A percentile compares a stretch with the other conserved stretches of the same genome.
Conservation (phyloP, 805 yeast genomes). For the Wickerhamomyces rabaulensis region DNA sequence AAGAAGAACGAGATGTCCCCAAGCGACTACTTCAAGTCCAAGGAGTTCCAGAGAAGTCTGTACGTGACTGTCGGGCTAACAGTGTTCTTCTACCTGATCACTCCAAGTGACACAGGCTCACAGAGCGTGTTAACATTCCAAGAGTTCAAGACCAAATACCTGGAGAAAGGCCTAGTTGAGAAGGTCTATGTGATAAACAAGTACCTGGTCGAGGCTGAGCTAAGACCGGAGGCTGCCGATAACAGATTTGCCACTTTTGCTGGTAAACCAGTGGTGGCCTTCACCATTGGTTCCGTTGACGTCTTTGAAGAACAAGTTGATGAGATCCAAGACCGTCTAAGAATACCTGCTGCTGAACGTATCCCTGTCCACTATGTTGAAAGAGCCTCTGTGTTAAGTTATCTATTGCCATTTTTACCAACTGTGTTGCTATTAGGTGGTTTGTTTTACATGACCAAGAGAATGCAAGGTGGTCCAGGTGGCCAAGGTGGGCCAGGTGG, state of each 20-base stretch:
- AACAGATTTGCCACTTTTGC: neutral
- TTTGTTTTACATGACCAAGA: constrained; percentile 72
- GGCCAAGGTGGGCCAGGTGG: constrained; percentile 40
- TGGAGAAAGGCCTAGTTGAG: constrained; percentile 75
- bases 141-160: constrained; percentile 75
- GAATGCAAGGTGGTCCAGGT: constrained; percentile 34
- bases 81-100: constrained; percentile 30
- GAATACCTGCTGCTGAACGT: constrained; percentile 55
- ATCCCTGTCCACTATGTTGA: constrained; percentile 78
- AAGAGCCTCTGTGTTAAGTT: constrained; percentile 61
- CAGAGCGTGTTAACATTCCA: constrained; percentile 52
- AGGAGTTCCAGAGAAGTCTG: constrained; percentile 35
- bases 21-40: constrained; percentile 35
- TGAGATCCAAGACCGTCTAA: constrained; percentile 66
- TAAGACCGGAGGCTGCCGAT: constrained; percentile 6
- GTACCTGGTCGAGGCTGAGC: constrained; percentile 52
- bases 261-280: constrained; percentile 23
- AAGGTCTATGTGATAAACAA: constrained; percentile 70
- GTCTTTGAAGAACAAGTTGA: constrained; percentile 77
- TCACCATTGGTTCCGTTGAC: constrained; percentile 86
- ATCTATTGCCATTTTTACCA: constrained; percentile 76
- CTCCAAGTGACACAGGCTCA: constrained; percentile 22
- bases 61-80: constrained; percentile 34
- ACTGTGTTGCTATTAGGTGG: constrained; percentile 87
- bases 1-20: constrained; percentile 25